phyloP scores from a whole-genome alignment of 148 eudicot species.

The Simmondsia chinensis region DNA sequence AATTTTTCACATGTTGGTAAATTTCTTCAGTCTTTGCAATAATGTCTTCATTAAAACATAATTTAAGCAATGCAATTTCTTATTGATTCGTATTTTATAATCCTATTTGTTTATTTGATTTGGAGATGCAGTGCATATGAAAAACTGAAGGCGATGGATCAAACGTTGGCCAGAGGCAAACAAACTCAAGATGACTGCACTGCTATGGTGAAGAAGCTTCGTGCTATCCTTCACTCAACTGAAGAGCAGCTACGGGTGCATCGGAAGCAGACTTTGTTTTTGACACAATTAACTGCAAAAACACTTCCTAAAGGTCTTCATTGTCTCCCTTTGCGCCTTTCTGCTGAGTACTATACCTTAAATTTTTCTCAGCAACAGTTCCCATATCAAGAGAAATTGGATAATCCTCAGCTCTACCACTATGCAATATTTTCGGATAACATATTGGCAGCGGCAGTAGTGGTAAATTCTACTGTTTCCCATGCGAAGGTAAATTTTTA shows the following conservation, averaged over 20 bases:
- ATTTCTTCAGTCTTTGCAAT: too few relatives aligned
- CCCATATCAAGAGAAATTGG: constrained; percentile 56
- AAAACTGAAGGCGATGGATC: constrained; percentile 81
- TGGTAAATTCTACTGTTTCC: constrained; percentile 80
- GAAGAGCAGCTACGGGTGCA: constrained; percentile 94
- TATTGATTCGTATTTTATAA: too few relatives aligned
- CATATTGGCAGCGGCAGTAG: constrained; percentile 83
- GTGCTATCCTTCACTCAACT: constrained; percentile 89
- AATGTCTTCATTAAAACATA: too few relatives aligned
- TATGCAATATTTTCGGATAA: constrained; percentile 93
- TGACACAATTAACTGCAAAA: constrained; percentile 88
- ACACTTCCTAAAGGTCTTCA: constrained; percentile 97
- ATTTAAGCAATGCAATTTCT: too few relatives aligned
- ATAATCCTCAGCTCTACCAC: constrained; percentile 66
- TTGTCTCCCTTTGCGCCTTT: constrained; percentile 90
- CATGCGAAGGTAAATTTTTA: constrained; percentile 60
- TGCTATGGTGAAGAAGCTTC: constrained; percentile 78
- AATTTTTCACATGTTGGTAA: neutral
- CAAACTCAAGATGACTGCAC: constrained; percentile 94
- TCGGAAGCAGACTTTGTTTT: constrained; percentile 74
- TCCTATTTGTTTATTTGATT: neutral
- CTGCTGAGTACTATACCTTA: constrained; percentile 64
- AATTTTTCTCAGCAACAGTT: constrained; percentile 59
- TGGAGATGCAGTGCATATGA: constrained; percentile 52
- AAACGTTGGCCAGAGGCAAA: constrained; percentile 69